Evolutionary conservation across 1,139 yeast genomes (phyloP).

Genomic region (Yamadazyma atlantica): DNA sequence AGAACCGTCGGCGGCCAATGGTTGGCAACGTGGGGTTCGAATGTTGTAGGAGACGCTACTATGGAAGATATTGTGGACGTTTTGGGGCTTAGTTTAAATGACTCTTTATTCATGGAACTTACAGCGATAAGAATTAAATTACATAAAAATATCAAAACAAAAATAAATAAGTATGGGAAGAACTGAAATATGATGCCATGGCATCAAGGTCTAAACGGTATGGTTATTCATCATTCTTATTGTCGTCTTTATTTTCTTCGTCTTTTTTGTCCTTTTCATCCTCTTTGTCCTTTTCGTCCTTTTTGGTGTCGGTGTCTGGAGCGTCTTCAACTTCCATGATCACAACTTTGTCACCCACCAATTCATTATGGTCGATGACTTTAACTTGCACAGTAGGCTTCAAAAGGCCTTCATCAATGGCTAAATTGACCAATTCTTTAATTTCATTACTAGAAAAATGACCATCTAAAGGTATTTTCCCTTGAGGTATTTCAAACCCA

Average conservation of each 20-base stretch:
- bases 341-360: constrained; percentile 18
- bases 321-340: constrained; percentile 13
- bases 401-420: constrained; percentile 32
- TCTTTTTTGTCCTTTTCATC: constrained; percentile 1
- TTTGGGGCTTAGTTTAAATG: no score
- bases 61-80: no score
- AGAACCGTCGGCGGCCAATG: no score
- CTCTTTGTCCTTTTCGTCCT: neutral
- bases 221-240: neutral
- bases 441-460: constrained; percentile 40
- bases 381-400: constrained; percentile 26
- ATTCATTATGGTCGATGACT: constrained; percentile 22
- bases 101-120: no score
- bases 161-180: neutral
- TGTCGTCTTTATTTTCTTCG: constrained; percentile 1
- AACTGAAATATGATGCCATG: neutral
- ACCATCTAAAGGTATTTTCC: constrained; percentile 42
- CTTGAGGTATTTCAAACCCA: constrained; percentile 38
- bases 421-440: constrained; percentile 28
- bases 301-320: constrained; percentile 1
- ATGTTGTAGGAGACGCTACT: no score
- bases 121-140: neutral
- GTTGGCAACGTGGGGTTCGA: no score
- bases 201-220: neutral
- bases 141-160: no score